Evolutionary conservation across 306 rosid species (phyloP).

Genomic region (Castanopsis chinensis): DNA sequence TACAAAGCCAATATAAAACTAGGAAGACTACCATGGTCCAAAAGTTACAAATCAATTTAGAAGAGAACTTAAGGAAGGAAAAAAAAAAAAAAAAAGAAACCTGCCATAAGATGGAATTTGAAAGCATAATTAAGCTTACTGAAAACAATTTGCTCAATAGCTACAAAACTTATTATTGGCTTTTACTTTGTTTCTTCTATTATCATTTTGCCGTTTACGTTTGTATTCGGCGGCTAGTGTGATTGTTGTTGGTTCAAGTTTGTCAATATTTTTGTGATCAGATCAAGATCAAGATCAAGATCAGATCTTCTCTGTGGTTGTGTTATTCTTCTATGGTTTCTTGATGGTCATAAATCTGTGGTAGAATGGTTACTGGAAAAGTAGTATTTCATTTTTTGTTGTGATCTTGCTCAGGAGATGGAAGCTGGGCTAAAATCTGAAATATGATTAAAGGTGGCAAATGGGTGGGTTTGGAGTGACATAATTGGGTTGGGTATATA

Average conservation of each 20-base stretch:
- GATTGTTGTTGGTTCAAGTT: conserved; percentile 70
- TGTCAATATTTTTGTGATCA: conserved; percentile 83
- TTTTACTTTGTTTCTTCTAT: conserved; percentile 3
- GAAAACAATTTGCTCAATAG: too few species aligned
- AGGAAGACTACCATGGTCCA: too few species aligned
- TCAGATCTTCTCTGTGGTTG: conserved; percentile 49
- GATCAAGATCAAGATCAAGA: conserved; percentile 56
- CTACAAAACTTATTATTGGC: conserved; percentile 40
- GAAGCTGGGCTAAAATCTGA: not conserved
- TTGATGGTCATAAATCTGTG: conserved; percentile 31
- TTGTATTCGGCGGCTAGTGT: conserved; percentile 80
- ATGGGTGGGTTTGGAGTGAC: too few species aligned
- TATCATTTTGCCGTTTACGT: conserved; percentile 49
- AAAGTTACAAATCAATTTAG: too few species aligned
- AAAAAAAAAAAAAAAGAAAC: too few species aligned
- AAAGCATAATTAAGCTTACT: too few species aligned
- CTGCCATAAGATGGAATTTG: too few species aligned
- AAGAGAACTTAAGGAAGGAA: too few species aligned
- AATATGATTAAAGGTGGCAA: too few species aligned
- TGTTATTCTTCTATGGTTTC: conserved; percentile 48
- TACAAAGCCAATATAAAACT: too few species aligned
- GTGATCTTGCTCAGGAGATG: not conserved
- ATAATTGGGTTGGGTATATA: too few species aligned
- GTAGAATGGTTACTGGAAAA: not conserved
- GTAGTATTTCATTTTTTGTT: not conserved